Conservation (phyloP, 257 asterid genomes). For the Ilex aquifolium region DNA sequence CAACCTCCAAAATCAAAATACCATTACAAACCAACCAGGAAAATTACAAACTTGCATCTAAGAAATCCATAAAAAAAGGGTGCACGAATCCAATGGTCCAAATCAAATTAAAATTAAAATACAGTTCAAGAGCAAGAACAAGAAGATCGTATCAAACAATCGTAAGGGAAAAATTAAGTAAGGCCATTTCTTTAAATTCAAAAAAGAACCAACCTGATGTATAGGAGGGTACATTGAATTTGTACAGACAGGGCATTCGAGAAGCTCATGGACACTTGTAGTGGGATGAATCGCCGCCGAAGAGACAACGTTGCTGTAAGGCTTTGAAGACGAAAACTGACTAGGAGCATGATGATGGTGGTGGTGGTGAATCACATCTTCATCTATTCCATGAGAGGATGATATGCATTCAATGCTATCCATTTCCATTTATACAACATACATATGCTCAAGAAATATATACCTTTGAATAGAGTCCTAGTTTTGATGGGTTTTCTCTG, state of each 20-base stretch:
- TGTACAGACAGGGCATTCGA: constrained; percentile 48
- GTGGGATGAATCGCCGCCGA: constrained; percentile 17
- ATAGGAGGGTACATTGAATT: constrained; percentile 52
- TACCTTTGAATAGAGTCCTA: neutral
- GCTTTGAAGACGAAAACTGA: constrained; percentile 26
- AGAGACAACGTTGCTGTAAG: constrained; percentile 6
- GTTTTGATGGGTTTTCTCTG: neutral
- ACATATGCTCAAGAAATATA: neutral
- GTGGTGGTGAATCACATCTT: constrained; percentile 28
- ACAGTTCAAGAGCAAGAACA: too few relatives aligned
- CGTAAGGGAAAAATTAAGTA: too few relatives aligned
- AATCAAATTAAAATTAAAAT: too few relatives aligned
- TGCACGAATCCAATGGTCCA: too few relatives aligned
- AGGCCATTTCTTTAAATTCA: too few relatives aligned
- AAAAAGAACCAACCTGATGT: constrained; percentile 29
- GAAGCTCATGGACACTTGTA: constrained; percentile 40
- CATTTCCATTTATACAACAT: constrained; percentile 25
- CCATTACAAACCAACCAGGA: too few relatives aligned
- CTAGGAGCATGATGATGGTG: constrained; percentile 20
- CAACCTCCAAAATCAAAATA: too few relatives aligned
- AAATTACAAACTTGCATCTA: too few relatives aligned
- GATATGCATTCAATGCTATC: constrained; percentile 40
- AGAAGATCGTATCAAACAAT: too few relatives aligned
- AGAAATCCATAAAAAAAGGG: too few relatives aligned
- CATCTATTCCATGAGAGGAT: constrained; percentile 30